Percentiles rank a stretch among this genome's conserved stretches.
phyloP scores from a whole-genome alignment of 2,329 filamentous ascomycete genomes.

The Pseudocercospora crystallina region DNA sequence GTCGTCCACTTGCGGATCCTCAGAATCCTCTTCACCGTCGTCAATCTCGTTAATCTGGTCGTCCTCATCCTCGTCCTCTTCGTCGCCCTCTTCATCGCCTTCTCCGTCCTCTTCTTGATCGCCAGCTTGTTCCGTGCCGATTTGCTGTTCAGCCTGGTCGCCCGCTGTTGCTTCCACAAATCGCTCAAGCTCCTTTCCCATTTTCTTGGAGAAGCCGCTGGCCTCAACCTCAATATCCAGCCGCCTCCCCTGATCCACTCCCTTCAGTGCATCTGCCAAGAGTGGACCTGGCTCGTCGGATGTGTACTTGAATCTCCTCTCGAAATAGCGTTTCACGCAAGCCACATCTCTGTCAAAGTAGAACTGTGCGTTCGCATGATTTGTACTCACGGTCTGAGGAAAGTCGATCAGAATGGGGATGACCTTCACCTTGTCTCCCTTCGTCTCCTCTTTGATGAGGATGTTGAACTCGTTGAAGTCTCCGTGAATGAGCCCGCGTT shows the following conservation, averaged over 20 bases:
- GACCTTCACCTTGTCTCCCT: constrained; percentile 50
- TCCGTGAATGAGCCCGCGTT: constrained; percentile 88
- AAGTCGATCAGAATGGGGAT: constrained; percentile 93
- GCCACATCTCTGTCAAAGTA: constrained; percentile 96
- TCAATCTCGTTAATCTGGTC: constrained; percentile 16
- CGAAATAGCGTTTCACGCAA: constrained; percentile 93
- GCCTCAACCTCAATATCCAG: constrained; percentile 88
- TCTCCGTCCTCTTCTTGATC: constrained; percentile 40
- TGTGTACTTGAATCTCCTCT: constrained; percentile 82
- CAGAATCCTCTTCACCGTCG: constrained; percentile 9
- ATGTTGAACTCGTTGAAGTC: constrained; percentile 99
- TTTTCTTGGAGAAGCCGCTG: constrained; percentile 94
- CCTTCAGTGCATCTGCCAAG: constrained; percentile 79
- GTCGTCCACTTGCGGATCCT: constrained; percentile 24
- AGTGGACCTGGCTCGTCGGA: constrained; percentile 80
- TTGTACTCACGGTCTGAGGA: constrained; percentile 95
- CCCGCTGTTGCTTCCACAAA: constrained; percentile 74
- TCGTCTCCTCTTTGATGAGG: constrained; percentile 70
- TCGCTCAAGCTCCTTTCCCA: constrained; percentile 87
- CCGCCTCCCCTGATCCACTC: constrained; percentile 65
- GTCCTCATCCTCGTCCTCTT: constrained; percentile 16
- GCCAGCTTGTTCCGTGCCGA: constrained; percentile 40
- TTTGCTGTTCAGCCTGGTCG: constrained; percentile 30
- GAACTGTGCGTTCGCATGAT: constrained; percentile 90
- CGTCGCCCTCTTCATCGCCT: constrained; percentile 36